phyloP scores from a whole-genome alignment of 1,139 yeast genomes.

The Diutina sp. region DNA sequence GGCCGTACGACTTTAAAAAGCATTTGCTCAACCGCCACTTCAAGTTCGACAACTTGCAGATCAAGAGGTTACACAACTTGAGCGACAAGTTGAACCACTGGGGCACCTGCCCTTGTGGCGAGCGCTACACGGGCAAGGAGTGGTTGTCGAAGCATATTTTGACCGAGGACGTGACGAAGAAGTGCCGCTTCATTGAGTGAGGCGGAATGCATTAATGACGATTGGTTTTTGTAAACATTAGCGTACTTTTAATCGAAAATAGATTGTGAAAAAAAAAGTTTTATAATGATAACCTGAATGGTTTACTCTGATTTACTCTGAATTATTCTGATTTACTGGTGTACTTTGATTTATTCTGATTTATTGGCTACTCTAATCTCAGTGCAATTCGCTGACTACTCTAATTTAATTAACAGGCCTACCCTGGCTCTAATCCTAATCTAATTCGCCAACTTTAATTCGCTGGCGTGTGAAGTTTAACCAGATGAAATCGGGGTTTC shows the following conservation, averaged over 20 bases:
- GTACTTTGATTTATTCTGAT: too few species aligned
- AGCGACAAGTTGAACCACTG: conserved; percentile 1
- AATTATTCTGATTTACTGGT: too few species aligned
- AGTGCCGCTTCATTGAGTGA: conserved; percentile 39
- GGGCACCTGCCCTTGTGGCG: conserved; percentile 2
- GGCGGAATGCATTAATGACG: neutral
- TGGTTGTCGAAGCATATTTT: conserved; percentile 1
- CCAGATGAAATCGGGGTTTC: too few species aligned
- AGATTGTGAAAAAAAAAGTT: too few species aligned
- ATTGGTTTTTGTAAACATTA: neutral
- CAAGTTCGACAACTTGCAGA: conserved; percentile 1
- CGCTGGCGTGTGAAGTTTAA: too few species aligned
- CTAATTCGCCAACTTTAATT: too few species aligned
- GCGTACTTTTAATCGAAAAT: neutral
- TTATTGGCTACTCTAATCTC: too few species aligned
- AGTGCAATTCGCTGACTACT: too few species aligned
- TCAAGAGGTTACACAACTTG: neutral
- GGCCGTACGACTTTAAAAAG: conserved; percentile 1
- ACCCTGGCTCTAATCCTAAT: too few species aligned
- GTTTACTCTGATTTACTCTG: too few species aligned
- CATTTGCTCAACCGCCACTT: conserved; percentile 1
- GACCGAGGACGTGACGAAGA: neutral
- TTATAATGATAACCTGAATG: too few species aligned
- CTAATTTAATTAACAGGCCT: too few species aligned
- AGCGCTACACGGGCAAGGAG: neutral